These are phyloP conservation scores for Blastobotrys petasosporus DNA, from an alignment of 1,139 yeast species.

Conservation along the genomic window DNA sequence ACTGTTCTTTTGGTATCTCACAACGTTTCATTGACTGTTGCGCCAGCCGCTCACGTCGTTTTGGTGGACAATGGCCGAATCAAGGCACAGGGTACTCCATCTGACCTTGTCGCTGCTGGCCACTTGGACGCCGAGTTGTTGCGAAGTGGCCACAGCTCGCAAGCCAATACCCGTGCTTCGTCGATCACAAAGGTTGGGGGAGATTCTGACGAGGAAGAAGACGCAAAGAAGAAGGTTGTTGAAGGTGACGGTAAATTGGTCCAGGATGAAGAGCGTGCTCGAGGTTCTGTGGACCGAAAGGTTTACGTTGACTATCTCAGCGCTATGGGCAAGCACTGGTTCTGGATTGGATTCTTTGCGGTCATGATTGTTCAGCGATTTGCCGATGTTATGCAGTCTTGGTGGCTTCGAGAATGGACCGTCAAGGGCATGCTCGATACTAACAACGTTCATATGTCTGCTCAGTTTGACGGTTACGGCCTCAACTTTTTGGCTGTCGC, in stretches of 20 bases:
- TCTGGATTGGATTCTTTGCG: slow-evolving; percentile 44
- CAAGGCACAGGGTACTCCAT: slow-evolving; percentile 76
- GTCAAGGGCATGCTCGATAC: slow-evolving; percentile 14
- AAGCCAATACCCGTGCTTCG: slow-evolving; percentile 57
- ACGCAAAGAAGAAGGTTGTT: neutral
- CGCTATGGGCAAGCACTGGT: slow-evolving; percentile 55
- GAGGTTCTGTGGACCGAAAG: slow-evolving; percentile 67
- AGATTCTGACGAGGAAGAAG: neutral
- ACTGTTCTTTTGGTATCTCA: slow-evolving; percentile 91
- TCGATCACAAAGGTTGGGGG: slow-evolving; percentile 18
- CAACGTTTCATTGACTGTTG: slow-evolving; percentile 81
- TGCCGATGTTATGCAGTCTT: slow-evolving; percentile 58
- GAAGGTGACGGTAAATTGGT: slow-evolving; percentile 39
- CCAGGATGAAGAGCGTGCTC: slow-evolving; percentile 75
- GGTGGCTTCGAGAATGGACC: slow-evolving; percentile 88
- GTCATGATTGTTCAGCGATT: slow-evolving; percentile 52
- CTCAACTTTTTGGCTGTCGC: neutral
- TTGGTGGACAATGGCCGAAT: slow-evolving; percentile 81
- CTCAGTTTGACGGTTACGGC: slow-evolving; percentile 4
- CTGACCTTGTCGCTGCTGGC: slow-evolving; percentile 64
- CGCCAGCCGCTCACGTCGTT: slow-evolving; percentile 72
- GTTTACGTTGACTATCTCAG: slow-evolving; percentile 66
- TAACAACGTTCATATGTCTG: neutral
- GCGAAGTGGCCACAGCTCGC: slow-evolving; percentile 57
- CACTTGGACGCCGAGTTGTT: slow-evolving; percentile 70